Conservation (phyloP, 2,329 filamentous ascomycete species). For the Exophiala lecanii-corni region DNA sequence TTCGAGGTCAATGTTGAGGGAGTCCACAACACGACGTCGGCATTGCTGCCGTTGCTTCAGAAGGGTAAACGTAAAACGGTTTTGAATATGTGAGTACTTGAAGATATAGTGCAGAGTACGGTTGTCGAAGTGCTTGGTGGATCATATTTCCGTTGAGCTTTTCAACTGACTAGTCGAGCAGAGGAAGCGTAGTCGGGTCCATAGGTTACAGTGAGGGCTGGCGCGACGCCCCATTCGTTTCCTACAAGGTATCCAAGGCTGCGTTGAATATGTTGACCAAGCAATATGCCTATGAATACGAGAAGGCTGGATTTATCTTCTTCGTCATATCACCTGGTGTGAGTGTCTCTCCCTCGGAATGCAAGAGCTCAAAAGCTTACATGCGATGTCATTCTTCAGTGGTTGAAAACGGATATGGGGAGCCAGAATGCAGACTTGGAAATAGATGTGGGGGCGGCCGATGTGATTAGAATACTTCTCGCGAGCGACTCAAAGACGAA, state of each 20-base stretch:
- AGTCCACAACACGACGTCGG: conserved; percentile 37
- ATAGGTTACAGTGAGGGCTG: conserved; percentile 30
- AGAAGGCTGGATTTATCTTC: conserved; percentile 40
- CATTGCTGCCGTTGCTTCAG: conserved; percentile 38
- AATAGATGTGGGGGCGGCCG: conserved; percentile 36
- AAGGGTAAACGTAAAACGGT: conserved; percentile 41
- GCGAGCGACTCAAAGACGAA: conserved; percentile 36
- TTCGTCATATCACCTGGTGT: conserved; percentile 44
- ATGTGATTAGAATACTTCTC: conserved; percentile 43
- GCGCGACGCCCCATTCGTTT: conserved; percentile 28
- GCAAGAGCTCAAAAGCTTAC: too few relatives aligned
- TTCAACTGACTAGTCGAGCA: not conserved
- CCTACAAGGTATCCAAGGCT: conserved; percentile 46
- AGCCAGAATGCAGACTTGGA: conserved; percentile 39
- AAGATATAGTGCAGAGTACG: too few relatives aligned
- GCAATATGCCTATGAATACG: conserved; percentile 38
- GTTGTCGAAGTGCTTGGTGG: conserved; percentile 2
- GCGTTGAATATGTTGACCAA: conserved; percentile 46
- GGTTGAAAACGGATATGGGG: conserved; percentile 45
- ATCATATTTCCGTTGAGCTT: conserved; percentile 5
- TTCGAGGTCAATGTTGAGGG: conserved; percentile 42
- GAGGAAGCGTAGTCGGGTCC: conserved; percentile 41
- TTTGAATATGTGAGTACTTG: conserved; percentile 39
- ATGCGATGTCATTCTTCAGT: too few relatives aligned
- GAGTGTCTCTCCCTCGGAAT: too few relatives aligned